Evolutionary conservation across 1,284 basidiomycete species (phyloP).

Genomic region (Sphagnurus paluster): DNA sequence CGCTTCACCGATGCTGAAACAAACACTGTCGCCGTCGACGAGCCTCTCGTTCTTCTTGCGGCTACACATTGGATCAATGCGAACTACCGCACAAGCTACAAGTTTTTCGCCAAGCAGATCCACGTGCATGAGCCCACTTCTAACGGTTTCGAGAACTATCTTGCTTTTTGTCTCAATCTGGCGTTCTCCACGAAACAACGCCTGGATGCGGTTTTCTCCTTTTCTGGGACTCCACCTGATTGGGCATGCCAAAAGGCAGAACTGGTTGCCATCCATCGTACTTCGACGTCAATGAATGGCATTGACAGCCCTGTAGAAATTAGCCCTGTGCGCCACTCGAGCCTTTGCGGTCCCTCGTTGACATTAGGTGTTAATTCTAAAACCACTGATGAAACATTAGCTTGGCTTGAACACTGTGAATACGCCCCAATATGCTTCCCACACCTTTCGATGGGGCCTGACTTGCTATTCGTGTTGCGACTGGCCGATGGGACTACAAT

Average conservation of each 20-base stretch:
- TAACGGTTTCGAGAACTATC: conserved; percentile 43
- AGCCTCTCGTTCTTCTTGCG: conserved; percentile 39
- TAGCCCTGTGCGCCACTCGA: conserved; percentile 26
- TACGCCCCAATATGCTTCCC: conserved; percentile 37
- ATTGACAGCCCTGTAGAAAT: conserved; percentile 22
- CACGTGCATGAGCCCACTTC: conserved; percentile 26
- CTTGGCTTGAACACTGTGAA: conserved; percentile 30
- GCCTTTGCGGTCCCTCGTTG: conserved; percentile 31
- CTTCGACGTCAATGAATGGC: conserved; percentile 17
- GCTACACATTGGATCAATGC: conserved; percentile 36
- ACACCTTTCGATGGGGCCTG: conserved; percentile 37
- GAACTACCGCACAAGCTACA: conserved; percentile 33
- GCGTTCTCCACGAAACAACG: conserved; percentile 30
- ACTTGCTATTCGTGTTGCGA: conserved; percentile 35
- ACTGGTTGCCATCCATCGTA: conserved; percentile 32
- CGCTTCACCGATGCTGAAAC: conserved; percentile 37
- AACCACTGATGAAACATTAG: conserved; percentile 27
- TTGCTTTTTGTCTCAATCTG: conserved; percentile 38
- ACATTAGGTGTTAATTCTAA: conserved; percentile 36
- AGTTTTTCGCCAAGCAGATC: conserved; percentile 35
- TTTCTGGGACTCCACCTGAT: conserved; percentile 27
- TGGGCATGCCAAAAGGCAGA: conserved; percentile 36
- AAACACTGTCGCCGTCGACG: conserved; percentile 34
- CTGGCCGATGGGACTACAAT: conserved; percentile 31
- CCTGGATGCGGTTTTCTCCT: conserved; percentile 36